phyloP scores from a whole-genome alignment of 2,329 filamentous ascomycete species.

The Epicoccum nigrum region DNA sequence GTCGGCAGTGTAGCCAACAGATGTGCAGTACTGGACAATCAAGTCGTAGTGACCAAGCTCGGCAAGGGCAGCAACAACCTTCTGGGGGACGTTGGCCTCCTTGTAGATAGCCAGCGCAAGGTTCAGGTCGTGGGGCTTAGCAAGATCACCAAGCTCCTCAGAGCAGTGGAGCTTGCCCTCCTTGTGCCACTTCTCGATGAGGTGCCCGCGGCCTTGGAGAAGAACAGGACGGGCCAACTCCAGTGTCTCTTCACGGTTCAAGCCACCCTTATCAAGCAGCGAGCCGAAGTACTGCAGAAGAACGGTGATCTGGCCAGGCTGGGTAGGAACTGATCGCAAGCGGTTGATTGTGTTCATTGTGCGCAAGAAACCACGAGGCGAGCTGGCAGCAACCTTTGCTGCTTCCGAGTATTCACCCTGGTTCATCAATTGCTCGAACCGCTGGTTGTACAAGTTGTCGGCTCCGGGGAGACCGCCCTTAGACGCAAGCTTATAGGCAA shows the following conservation, averaged over 20 bases:
- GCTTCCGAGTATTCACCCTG: conserved; percentile 84
- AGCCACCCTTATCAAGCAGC: conserved; percentile 89
- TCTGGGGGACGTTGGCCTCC: conserved; percentile 86
- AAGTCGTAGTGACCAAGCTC: conserved; percentile 97
- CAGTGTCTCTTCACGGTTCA: conserved; percentile 92
- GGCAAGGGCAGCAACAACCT: conserved; percentile 92
- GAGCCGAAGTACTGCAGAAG: conserved; percentile 98
- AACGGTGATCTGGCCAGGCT: conserved; percentile 85
- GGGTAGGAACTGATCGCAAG: conserved; percentile 84
- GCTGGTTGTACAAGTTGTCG: conserved; percentile 88
- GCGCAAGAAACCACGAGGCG: conserved; percentile 91
- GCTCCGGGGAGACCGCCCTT: conserved; percentile 92
- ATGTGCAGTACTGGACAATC: conserved; percentile 87
- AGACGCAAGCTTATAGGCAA: conserved; percentile 95
- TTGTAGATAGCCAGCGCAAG: conserved; percentile 89
- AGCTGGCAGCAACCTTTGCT: conserved; percentile 95
- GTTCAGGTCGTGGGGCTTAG: conserved; percentile 85
- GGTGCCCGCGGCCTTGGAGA: conserved; percentile 89
- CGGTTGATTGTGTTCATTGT: conserved; percentile 94
- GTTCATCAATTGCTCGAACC: conserved; percentile 87
- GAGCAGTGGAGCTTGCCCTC: conserved; percentile 96
- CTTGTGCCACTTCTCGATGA: conserved; percentile 97
- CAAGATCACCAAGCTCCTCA: conserved; percentile 93
- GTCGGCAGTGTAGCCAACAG: conserved; percentile 90
- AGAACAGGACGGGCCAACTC: conserved; percentile 93